Evolutionary conservation across 2,329 filamentous ascomycete species (phyloP).

Genomic region (Neoascochyta sp.): DNA sequence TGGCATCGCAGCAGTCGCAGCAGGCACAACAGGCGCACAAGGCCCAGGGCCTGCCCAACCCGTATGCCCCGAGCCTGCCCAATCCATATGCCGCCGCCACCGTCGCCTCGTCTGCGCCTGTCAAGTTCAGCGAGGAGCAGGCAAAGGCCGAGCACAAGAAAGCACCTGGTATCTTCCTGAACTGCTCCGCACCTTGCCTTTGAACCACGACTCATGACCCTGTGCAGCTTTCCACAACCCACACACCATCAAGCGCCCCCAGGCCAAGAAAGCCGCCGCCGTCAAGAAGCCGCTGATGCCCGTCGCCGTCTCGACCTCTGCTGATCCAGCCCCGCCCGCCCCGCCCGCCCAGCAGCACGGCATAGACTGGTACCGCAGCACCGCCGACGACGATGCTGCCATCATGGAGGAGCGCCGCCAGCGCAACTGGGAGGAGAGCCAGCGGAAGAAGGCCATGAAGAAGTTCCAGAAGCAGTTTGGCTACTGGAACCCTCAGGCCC

Average conservation of each 20-base stretch:
- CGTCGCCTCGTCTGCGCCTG: conserved; percentile 26
- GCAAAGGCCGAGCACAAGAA: conserved; percentile 33
- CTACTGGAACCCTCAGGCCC: conserved; percentile 49
- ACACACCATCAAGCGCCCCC: conserved; percentile 32
- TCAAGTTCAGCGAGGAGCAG: conserved; percentile 28
- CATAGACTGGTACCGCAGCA: conserved; percentile 61
- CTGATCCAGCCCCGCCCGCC: conserved; percentile 11
- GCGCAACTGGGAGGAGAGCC: conserved; percentile 66
- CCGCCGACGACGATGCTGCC: conserved; percentile 74
- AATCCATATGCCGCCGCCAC: conserved; percentile 28
- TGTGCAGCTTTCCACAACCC: conserved; percentile 32
- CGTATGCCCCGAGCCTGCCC: conserved; percentile 25
- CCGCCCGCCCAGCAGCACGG: conserved; percentile 17
- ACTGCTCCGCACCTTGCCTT: conserved; percentile 14
- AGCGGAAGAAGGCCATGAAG: conserved; percentile 57
- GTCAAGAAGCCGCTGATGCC: conserved; percentile 27
- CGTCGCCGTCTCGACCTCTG: conserved; percentile 9
- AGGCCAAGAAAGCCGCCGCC: conserved; percentile 23
- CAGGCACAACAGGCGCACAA: conserved; percentile 26
- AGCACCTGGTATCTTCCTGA: conserved; percentile 33
- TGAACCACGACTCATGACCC: conserved; percentile 27
- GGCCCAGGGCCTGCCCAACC: conserved; percentile 24
- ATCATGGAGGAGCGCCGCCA: conserved; percentile 64
- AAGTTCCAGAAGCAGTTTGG: conserved; percentile 69
- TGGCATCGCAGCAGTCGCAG: conserved; percentile 22